Conservation (phyloP, 306 rosid species). For the Neltuma alba region DNA sequence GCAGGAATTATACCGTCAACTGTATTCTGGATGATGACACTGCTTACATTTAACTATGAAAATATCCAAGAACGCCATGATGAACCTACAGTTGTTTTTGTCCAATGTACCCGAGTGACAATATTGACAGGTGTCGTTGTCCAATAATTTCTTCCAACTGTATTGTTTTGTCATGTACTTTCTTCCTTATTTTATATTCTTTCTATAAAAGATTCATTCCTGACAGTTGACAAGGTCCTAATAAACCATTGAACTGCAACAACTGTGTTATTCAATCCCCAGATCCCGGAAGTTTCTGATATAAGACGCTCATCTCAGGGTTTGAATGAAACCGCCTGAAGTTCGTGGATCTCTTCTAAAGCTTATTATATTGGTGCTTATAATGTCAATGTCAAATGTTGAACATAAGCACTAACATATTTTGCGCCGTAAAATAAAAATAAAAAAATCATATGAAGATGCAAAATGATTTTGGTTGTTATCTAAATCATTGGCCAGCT, state of each 20-base stretch:
- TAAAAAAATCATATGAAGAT: too few species aligned
- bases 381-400: not conserved
- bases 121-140: not conserved
- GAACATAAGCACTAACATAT: not conserved
- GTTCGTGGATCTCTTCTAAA: not conserved
- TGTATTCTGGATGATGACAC: not conserved
- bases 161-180: not conserved
- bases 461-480: too few species aligned
- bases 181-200: not conserved
- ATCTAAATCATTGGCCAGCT: too few species aligned
- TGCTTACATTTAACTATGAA: not conserved
- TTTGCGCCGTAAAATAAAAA: too few species aligned
- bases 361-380: not conserved
- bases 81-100: not conserved
- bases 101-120: not conserved
- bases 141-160: not conserved
- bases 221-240: not conserved
- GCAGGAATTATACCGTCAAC: not conserved
- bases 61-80: not conserved
- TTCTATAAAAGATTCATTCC: not conserved
- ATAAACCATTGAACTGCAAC: not conserved
- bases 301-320: not conserved
- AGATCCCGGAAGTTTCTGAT: not conserved
- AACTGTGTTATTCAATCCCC: not conserved
- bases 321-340: not conserved